Conservation (phyloP, 2,329 filamentous ascomycete species). For the Pseudogymnoascus sp. region DNA sequence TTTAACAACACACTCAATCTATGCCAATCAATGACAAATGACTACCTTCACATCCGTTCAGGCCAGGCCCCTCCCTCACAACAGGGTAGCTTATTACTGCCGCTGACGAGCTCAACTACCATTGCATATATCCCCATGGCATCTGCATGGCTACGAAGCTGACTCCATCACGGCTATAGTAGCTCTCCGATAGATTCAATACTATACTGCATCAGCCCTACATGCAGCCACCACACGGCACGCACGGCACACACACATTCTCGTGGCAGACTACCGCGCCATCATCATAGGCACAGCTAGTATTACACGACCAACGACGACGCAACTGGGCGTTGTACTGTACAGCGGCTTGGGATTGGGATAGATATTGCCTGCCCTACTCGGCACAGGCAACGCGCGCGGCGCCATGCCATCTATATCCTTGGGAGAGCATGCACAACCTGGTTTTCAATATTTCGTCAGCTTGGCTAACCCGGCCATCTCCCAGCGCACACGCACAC, state of each 20-base stretch:
- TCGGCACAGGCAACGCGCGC: not conserved
- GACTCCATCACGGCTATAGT: not conserved
- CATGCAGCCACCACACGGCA: not conserved
- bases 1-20: not conserved
- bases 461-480: not conserved
- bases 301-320: not conserved
- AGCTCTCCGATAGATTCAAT: not conserved
- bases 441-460: not conserved
- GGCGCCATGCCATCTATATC: not conserved
- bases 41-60: not conserved
- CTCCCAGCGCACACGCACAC: not conserved
- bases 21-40: not conserved
- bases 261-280: not conserved
- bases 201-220: not conserved
- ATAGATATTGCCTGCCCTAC: not conserved
- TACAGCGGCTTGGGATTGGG: not conserved
- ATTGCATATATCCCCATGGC: not conserved
- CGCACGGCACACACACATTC: not conserved
- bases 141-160: not conserved
- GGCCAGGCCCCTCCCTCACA: not conserved
- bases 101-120: not conserved
- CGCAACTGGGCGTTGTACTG: not conserved
- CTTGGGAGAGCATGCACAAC: not conserved
- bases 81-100: not conserved
- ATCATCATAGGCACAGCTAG: not conserved